These are phyloP conservation scores for Cladosporium sp. DNA, from an alignment of 2,329 filamentous ascomycete genomes.

Conservation along the genomic window DNA sequence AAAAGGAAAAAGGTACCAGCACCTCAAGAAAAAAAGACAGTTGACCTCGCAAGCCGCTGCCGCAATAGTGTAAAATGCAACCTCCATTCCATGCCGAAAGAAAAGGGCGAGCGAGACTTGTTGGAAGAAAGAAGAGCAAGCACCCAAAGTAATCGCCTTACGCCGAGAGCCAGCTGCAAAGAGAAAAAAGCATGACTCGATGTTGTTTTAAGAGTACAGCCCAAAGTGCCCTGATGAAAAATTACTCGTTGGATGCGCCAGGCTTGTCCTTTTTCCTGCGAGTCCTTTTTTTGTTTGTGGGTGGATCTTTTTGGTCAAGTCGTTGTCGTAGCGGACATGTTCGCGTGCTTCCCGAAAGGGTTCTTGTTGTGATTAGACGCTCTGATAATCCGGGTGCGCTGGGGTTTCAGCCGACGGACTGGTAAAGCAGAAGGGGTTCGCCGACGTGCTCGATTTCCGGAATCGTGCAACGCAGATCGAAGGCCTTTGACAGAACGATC, in stretches of 20 bases:
- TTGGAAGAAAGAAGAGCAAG: too few relatives aligned
- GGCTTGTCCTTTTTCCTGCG: not conserved
- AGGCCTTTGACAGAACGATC: slow-evolving; percentile 97
- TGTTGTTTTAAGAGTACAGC: not conserved
- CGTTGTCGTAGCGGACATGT: slow-evolving; percentile 1
- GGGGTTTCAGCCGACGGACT: slow-evolving; percentile 35
- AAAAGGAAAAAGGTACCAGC: too few relatives aligned
- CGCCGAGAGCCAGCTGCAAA: slow-evolving; percentile 3
- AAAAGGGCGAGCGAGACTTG: not conserved
- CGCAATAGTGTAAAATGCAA: too few relatives aligned
- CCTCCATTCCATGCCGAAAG: not conserved
- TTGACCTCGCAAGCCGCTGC: not conserved
- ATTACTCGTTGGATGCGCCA: not conserved
- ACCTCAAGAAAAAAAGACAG: too few relatives aligned
- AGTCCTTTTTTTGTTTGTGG: not conserved
- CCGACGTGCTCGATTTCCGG: slow-evolving; percentile 98
- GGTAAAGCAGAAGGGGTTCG: slow-evolving; percentile 88
- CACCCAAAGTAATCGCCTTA: not conserved
- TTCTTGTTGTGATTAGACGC: not conserved
- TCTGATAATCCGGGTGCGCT: not conserved
- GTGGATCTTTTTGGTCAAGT: not conserved
- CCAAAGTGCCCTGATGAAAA: not conserved
- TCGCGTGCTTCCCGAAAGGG: not conserved
- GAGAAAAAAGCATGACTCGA: not conserved
- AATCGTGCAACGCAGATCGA: slow-evolving; percentile 98